These are phyloP conservation scores for Syzygium oleosum DNA, from an alignment of 345 rosid genomes.

Conservation along the genomic window DNA sequence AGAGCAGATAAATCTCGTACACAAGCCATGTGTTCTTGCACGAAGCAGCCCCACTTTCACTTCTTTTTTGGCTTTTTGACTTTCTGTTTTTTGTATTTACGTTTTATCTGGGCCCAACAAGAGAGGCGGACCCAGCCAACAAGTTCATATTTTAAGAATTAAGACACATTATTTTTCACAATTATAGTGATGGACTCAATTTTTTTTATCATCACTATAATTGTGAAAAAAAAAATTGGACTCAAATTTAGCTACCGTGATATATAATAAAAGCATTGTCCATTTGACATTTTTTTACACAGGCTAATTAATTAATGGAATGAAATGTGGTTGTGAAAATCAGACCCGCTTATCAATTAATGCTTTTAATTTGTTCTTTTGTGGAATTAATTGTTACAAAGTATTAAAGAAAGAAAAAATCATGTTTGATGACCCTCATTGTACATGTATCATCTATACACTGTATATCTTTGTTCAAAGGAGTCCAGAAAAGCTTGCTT, in stretches of 20 bases:
- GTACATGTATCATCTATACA: neutral
- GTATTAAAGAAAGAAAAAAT: neutral
- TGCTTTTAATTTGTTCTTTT: neutral
- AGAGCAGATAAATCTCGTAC: neutral
- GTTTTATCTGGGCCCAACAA: too few species aligned
- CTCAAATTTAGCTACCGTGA: neutral
- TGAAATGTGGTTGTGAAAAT: neutral
- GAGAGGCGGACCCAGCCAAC: too few species aligned
- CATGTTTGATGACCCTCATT: neutral
- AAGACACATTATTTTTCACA: neutral
- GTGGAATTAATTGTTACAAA: neutral
- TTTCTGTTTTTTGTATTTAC: too few species aligned
- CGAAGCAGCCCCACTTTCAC: too few species aligned
- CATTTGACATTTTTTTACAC: neutral
- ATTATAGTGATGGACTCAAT: neutral
- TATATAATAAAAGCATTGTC: neutral
- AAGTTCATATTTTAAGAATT: neutral
- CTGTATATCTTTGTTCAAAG: neutral
- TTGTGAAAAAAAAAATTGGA: too few species aligned
- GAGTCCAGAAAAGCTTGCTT: constrained; percentile 27
- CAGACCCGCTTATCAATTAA: neutral
- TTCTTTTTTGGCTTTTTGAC: too few species aligned
- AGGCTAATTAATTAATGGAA: neutral
- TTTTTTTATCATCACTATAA: neutral
- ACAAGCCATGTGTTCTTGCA: neutral